Percentiles rank a stretch among this genome's conserved stretches.
Conservation (phyloP, 2,329 filamentous ascomycete species). For the Berkeleyomyces rouxiae region DNA sequence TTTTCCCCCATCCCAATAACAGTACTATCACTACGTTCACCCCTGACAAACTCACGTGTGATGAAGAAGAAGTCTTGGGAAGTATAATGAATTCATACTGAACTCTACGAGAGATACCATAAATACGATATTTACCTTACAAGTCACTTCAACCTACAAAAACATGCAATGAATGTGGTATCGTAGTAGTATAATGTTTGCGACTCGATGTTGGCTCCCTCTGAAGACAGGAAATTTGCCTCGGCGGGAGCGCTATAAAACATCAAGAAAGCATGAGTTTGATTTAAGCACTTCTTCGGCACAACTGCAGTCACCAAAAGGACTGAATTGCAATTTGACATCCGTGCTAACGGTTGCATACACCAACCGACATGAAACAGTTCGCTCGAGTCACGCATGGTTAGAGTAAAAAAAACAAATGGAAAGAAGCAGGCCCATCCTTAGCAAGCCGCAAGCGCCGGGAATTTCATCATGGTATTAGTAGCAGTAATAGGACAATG, state of each 20-base stretch:
- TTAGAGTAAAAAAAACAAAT: background rate
- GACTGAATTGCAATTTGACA: constrained; percentile 99
- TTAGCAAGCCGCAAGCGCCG: background rate
- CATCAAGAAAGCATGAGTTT: constrained; percentile 21
- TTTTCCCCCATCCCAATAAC: too few relatives aligned
- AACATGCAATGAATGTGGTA: too few relatives aligned
- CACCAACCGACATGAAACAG: background rate
- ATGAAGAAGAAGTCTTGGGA: too few relatives aligned
- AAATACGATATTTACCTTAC: too few relatives aligned
- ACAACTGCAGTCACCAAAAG: constrained; percentile 73
- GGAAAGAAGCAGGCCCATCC: background rate
- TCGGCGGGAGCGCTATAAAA: background rate
- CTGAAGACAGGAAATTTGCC: background rate
- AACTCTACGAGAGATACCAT: too few relatives aligned
- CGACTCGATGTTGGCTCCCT: constrained; percentile 1
- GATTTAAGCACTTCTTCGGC: constrained; percentile 98
- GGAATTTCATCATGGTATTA: constrained; percentile 14
- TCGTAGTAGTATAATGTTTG: constrained; percentile 3
- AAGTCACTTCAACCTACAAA: too few relatives aligned
- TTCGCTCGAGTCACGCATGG: background rate
- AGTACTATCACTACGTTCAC: too few relatives aligned
- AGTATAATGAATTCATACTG: too few relatives aligned
- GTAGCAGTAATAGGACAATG: constrained; percentile 6
- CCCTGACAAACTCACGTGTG: too few relatives aligned
- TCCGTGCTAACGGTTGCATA: constrained; percentile 53